Conservation (phyloP, 2,329 filamentous ascomycete species). For the Thyridium curvatum region DNA sequence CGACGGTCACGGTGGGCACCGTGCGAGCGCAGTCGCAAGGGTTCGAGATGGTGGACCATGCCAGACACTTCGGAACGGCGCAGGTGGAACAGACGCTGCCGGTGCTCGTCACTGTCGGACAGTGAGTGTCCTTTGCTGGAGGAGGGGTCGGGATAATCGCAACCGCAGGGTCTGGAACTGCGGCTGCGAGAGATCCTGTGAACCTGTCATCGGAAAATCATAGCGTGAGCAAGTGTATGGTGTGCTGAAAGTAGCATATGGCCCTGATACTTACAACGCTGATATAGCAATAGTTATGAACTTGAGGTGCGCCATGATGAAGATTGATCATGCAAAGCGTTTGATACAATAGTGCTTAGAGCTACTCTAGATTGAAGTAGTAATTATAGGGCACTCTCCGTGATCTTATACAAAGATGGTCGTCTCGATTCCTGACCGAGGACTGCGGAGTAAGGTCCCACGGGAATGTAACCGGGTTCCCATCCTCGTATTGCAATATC, state of each 20-base stretch:
- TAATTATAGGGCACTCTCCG: too few species aligned
- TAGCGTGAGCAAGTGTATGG: not conserved
- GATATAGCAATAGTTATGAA: not conserved
- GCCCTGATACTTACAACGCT: not conserved
- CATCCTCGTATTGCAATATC: too few species aligned
- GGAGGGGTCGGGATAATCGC: not conserved
- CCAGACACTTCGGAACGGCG: constrained; percentile 1
- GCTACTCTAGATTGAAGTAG: too few species aligned
- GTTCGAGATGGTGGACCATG: constrained; percentile 2
- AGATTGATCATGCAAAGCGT: too few species aligned
- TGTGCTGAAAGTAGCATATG: too few species aligned
- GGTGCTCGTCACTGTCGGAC: constrained; percentile 6
- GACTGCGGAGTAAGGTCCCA: too few species aligned
- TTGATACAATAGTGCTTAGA: too few species aligned
- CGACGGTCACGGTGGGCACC: constrained; percentile 3
- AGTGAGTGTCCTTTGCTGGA: not conserved
- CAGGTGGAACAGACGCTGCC: constrained; percentile 4
- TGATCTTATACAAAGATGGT: too few species aligned
- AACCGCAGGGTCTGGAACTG: not conserved
- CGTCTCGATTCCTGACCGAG: too few species aligned
- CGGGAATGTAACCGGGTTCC: too few species aligned
- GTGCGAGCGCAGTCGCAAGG: constrained; percentile 5
- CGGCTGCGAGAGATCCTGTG: not conserved
- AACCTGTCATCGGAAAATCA: not conserved
- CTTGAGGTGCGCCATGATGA: too few species aligned